Percentiles rank a stretch among this genome's conserved stretches.
phyloP scores from a whole-genome alignment of 2,329 filamentous ascomycete species.

The Cercospora beticola region DNA sequence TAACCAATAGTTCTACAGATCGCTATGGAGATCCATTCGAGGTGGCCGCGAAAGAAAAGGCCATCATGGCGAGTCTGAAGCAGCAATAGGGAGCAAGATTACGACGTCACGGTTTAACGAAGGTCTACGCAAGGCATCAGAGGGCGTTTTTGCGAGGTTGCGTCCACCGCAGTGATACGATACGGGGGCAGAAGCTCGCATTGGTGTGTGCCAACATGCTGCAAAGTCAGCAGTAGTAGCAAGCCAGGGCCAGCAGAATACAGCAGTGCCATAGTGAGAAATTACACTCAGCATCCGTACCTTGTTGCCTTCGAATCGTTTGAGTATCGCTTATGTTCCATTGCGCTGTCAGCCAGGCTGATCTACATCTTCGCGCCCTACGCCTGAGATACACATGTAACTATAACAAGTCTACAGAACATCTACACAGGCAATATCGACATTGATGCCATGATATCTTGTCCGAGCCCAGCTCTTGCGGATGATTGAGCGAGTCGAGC shows the following conservation, averaged over 20 bases:
- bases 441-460: neutral
- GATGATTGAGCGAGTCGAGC: neutral
- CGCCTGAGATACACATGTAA: neutral
- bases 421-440: neutral
- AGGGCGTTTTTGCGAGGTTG: neutral
- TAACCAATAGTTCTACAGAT: constrained; percentile 32
- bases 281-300: neutral
- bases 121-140: constrained; percentile 4
- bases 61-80: constrained; percentile 25
- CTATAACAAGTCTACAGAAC: neutral
- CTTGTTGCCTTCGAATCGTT: neutral
- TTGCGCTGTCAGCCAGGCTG: neutral
- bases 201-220: neutral
- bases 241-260: neutral
- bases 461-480: neutral
- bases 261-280: neutral
- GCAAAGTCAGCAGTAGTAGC: neutral
- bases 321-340: neutral
- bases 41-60: constrained; percentile 36
- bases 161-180: neutral
- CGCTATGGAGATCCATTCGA: constrained; percentile 40
- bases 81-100: constrained; percentile 6
- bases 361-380: neutral
- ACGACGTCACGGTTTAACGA: neutral
- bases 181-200: neutral